Evolutionary conservation across 495 filamentous ascomycete species (phyloP).

Genomic region (Aspergillus wentii): DNA sequence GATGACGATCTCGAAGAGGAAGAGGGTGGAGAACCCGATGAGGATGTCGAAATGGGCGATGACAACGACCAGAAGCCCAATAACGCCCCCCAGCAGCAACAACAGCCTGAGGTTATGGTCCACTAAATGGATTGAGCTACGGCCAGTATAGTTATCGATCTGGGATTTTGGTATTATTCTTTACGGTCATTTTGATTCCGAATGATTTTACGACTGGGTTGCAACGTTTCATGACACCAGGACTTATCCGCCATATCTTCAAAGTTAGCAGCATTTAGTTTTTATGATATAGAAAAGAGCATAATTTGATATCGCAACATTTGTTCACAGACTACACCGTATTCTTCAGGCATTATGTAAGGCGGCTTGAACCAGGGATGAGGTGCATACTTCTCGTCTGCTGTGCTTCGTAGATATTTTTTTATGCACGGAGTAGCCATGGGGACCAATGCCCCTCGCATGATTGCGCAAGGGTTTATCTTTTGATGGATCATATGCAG

Average conservation of each 20-base stretch:
- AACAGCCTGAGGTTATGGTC: slow-evolving; percentile 48
- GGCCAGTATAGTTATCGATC: neutral
- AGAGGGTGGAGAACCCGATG: slow-evolving; percentile 63
- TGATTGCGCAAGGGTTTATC: no score
- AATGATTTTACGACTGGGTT: slow-evolving; percentile 28
- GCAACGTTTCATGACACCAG: slow-evolving; percentile 30
- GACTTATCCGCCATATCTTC: slow-evolving; percentile 9
- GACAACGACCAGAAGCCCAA: slow-evolving; percentile 42
- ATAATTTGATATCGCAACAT: neutral
- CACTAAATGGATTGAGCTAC: slow-evolving; percentile 28
- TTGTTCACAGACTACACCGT: neutral
- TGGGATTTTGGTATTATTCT: slow-evolving; percentile 4
- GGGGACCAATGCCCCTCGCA: no score
- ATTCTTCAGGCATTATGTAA: neutral
- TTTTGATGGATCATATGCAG: no score
- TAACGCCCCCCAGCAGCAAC: slow-evolving; percentile 30
- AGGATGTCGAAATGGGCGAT: slow-evolving; percentile 82
- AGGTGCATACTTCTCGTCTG: neutral
- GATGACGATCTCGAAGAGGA: slow-evolving; percentile 80
- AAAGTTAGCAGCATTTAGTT: slow-evolving; percentile 10
- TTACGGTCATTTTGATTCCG: slow-evolving; percentile 7
- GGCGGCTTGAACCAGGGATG: neutral
- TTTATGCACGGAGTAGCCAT: no score
- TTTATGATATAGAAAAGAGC: slow-evolving; percentile 26
- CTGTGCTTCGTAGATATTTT: no score